Evolutionary conservation across 257 asterid genomes (phyloP).

Genomic region (Agastache rugosa): DNA sequence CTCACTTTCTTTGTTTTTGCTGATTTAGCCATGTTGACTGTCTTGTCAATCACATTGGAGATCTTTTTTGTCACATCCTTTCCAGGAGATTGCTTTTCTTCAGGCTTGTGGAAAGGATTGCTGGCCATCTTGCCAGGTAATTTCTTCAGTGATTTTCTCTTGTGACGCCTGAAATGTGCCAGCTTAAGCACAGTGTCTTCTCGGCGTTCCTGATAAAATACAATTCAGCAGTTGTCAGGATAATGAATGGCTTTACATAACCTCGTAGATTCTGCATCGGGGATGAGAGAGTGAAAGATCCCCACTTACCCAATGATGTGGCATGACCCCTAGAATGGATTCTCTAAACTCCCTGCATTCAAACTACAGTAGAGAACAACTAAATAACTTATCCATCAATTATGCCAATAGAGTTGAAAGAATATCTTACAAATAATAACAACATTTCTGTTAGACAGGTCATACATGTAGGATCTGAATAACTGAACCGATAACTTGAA

Average conservation of each 20-base stretch:
- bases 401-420: not conserved
- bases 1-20: conserved; percentile 82
- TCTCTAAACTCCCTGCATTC: conserved; percentile 98
- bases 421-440: not conserved
- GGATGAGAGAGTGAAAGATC: conserved; percentile 19
- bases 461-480: conserved; percentile 4
- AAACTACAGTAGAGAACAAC: conserved; percentile 59
- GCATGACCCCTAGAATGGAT: conserved; percentile 96
- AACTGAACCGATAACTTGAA: not conserved
- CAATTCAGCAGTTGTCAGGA: conserved; percentile 31
- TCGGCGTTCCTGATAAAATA: conserved; percentile 79
- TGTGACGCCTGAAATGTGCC: conserved; percentile 89
- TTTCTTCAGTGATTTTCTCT: conserved; percentile 85
- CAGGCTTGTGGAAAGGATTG: conserved; percentile 88
- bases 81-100: conserved; percentile 86
- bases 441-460: conserved; percentile 19
- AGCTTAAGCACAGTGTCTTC: conserved; percentile 85
- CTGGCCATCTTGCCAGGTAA: conserved; percentile 66
- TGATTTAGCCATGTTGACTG: conserved; percentile 85
- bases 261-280: conserved; percentile 14
- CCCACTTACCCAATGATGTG: conserved; percentile 90
- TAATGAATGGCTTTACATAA: conserved; percentile 26
- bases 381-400: conserved; percentile 31
- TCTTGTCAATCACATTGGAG: conserved; percentile 90
- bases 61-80: conserved; percentile 86